phyloP scores from a whole-genome alignment of 441 rosid genomes.

The Lepidium campestre region DNA sequence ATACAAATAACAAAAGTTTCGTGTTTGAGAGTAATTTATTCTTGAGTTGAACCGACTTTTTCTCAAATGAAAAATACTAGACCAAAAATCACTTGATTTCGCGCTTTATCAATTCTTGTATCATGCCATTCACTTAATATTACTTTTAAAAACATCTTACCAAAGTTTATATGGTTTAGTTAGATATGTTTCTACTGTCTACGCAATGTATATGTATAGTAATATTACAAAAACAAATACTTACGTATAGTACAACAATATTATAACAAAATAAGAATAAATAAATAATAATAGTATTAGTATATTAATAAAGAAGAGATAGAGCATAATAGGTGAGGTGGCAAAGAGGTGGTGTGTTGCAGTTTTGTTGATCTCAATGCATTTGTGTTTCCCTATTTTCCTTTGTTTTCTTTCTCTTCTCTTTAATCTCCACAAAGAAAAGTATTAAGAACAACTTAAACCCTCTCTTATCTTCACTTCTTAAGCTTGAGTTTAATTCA shows the following conservation, averaged over 20 bases:
- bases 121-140: not conserved
- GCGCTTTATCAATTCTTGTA: too few relatives aligned
- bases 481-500: constrained; percentile 52
- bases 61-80: too few relatives aligned
- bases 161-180: not conserved
- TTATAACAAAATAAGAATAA: not conserved
- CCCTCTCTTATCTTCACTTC: constrained; percentile 9
- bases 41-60: too few relatives aligned
- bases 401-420: constrained; percentile 23
- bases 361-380: constrained; percentile 72
- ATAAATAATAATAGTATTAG: not conserved
- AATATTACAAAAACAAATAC: not conserved
- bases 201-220: not conserved
- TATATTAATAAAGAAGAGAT: constrained; percentile 4
- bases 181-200: not conserved
- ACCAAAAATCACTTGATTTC: too few relatives aligned
- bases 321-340: constrained; percentile 38
- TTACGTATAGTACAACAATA: not conserved
- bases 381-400: constrained; percentile 29
- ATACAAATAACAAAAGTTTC: too few relatives aligned
- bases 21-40: too few relatives aligned
- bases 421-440: not conserved
- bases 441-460: constrained; percentile 14
- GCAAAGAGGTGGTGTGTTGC: constrained; percentile 46
- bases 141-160: not conserved